These are phyloP conservation scores for Metarhizium humberi DNA, from an alignment of 2,329 filamentous ascomycete species.

Conservation along the genomic window DNA sequence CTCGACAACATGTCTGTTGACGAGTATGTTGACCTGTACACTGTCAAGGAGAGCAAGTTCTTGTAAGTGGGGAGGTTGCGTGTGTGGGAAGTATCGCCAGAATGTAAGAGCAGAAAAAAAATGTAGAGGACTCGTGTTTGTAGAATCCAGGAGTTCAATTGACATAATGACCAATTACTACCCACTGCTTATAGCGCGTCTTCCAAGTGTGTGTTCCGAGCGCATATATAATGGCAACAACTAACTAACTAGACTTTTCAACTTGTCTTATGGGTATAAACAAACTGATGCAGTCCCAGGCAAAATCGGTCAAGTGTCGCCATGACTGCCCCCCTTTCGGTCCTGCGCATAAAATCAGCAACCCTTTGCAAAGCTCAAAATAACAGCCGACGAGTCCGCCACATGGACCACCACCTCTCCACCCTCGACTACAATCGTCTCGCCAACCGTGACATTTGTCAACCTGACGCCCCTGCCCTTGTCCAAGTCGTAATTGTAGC, in stretches of 20 bases:
- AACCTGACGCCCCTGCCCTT: constrained; percentile 42
- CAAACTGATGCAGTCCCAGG: no score
- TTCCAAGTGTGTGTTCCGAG: no score
- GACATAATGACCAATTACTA: not conserved
- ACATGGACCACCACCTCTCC: constrained; percentile 30
- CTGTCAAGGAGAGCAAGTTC: constrained; percentile 54
- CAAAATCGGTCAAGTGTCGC: not conserved
- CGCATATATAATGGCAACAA: no score
- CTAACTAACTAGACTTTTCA: no score
- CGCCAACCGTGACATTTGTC: constrained; percentile 43
- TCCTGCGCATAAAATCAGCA: not conserved
- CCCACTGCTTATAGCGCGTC: no score
- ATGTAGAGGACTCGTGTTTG: not conserved
- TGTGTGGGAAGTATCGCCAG: not conserved
- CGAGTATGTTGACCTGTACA: constrained; percentile 83
- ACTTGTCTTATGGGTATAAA: no score
- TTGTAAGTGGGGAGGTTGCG: constrained; percentile 12
- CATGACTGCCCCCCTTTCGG: not conserved
- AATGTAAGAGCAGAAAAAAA: not conserved
- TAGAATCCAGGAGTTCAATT: not conserved
- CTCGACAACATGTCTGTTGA: constrained; percentile 79
- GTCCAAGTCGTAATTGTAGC: constrained; percentile 51
- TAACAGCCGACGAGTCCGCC: constrained; percentile 31
- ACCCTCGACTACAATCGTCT: constrained; percentile 26
- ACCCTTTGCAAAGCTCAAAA: constrained; percentile 21